Evolutionary conservation across 2,329 filamentous ascomycete species (phyloP).

Genomic region (Xylaria polymorpha): DNA sequence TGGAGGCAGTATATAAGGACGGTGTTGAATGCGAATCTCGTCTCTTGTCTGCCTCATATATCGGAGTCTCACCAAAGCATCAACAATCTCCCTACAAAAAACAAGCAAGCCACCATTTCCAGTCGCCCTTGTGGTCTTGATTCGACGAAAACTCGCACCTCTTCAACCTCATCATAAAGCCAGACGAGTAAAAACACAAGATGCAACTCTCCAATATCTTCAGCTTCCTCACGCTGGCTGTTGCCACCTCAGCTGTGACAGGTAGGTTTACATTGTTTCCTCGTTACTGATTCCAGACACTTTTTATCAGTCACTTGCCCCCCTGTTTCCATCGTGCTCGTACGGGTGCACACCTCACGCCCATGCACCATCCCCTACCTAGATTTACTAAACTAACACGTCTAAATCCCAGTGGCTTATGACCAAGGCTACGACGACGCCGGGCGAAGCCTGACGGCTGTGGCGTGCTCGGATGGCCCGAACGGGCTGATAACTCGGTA

Average conservation of each 20-base stretch:
- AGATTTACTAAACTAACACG: constrained; percentile 33
- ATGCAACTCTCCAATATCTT: constrained; percentile 50
- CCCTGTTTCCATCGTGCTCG: neutral
- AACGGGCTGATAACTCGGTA: constrained; percentile 74
- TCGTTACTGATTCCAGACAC: neutral
- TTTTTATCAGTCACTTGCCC: neutral
- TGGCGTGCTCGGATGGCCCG: constrained; percentile 74
- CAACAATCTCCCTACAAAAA: neutral
- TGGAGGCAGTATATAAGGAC: constrained; percentile 27
- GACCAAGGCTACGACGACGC: constrained; percentile 76
- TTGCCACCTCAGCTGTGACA: constrained; percentile 44
- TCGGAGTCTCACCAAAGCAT: constrained; percentile 1
- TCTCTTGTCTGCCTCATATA: constrained; percentile 7
- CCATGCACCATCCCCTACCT: neutral
- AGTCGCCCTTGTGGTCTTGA: neutral
- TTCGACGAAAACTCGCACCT: neutral
- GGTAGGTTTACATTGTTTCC: constrained; percentile 36
- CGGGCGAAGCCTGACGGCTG: constrained; percentile 62
- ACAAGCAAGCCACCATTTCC: neutral
- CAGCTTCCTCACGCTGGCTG: constrained; percentile 47
- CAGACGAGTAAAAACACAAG: constrained; percentile 33
- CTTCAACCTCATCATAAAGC: neutral
- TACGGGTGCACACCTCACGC: neutral
- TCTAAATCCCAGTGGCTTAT: constrained; percentile 69
- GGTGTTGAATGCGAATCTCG: constrained; percentile 1